Percentiles rank a stretch among this genome's conserved stretches.
These are phyloP conservation scores for Henckelia pumila DNA, from an alignment of 257 asterid genomes.

Conservation along the genomic window DNA sequence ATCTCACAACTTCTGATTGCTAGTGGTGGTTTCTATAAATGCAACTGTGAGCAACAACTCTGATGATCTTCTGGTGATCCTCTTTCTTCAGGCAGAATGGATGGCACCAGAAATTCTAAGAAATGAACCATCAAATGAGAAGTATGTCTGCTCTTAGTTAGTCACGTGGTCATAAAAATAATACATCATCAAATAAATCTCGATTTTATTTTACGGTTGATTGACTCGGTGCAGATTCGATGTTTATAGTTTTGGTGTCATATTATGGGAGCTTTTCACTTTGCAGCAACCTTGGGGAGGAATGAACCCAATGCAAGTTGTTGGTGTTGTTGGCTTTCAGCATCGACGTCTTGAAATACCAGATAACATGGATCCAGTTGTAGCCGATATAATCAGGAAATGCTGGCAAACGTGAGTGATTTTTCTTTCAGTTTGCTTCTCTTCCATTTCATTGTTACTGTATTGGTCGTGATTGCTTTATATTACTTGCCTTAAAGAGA, in stretches of 20 bases:
- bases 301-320: constrained; percentile 98
- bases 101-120: constrained; percentile 99
- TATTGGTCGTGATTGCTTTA: background rate
- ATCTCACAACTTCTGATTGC: constrained; percentile 9
- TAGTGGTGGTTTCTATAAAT: background rate
- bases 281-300: constrained; percentile 97
- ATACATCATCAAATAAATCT: too few relatives aligned
- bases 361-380: constrained; percentile 64
- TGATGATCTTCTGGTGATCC: constrained; percentile 31
- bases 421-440: background rate
- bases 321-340: constrained; percentile 98
- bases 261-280: constrained; percentile 98
- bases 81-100: constrained; percentile 90
- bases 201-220: too few relatives aligned
- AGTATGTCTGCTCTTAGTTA: too few relatives aligned
- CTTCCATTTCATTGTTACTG: background rate
- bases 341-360: constrained; percentile 95
- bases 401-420: constrained; percentile 95
- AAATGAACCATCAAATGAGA: constrained; percentile 95
- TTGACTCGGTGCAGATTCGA: too few relatives aligned
- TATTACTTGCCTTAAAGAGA: background rate
- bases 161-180: too few relatives aligned
- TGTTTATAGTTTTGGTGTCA: too few relatives aligned
- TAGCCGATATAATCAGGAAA: constrained; percentile 63
- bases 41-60: background rate